Evolutionary conservation across 257 asterid species (phyloP).

Genomic region (Solanum ossicruentum): DNA sequence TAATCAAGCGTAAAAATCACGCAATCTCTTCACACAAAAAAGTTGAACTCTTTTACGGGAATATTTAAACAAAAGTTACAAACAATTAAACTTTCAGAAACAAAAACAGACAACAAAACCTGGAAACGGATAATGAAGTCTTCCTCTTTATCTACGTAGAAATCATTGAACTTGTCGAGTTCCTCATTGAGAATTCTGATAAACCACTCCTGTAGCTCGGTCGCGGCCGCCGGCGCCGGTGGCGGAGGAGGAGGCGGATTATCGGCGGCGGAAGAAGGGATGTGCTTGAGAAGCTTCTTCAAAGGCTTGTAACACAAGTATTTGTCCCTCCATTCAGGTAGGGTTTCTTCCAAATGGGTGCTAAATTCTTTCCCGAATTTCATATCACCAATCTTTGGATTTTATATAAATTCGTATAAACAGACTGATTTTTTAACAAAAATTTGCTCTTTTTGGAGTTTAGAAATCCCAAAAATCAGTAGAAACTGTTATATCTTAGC

Average conservation of each 20-base stretch:
- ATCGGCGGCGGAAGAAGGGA: conserved; percentile 6
- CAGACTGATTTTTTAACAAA: not conserved
- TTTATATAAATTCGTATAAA: not conserved
- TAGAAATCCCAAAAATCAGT: not conserved
- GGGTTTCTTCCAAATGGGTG: conserved; percentile 63
- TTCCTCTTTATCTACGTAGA: conserved; percentile 94
- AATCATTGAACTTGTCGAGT: conserved; percentile 81
- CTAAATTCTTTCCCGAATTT: conserved; percentile 77
- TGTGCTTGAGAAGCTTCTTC: conserved; percentile 67
- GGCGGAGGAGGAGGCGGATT: not conserved
- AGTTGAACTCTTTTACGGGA: not conserved
- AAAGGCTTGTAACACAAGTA: conserved; percentile 66
- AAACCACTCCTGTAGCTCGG: conserved; percentile 47
- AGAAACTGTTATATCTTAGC: not conserved
- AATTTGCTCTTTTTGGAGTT: not conserved
- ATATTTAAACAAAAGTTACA: not conserved
- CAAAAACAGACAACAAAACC: conserved; percentile 23
- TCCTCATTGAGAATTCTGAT: conserved; percentile 56
- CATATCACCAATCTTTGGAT: conserved; percentile 17
- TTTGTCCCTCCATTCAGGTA: conserved; percentile 93
- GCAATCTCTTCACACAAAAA: not conserved
- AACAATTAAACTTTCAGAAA: not conserved
- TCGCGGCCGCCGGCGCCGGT: conserved; percentile 16
- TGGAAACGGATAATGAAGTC: conserved; percentile 71
- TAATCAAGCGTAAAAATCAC: not conserved